A percentile compares a stretch with the other conserved stretches of the same genome.
phyloP scores from a whole-genome alignment of 139 green algal genomes.

The Chlamydomonas sp. region DNA sequence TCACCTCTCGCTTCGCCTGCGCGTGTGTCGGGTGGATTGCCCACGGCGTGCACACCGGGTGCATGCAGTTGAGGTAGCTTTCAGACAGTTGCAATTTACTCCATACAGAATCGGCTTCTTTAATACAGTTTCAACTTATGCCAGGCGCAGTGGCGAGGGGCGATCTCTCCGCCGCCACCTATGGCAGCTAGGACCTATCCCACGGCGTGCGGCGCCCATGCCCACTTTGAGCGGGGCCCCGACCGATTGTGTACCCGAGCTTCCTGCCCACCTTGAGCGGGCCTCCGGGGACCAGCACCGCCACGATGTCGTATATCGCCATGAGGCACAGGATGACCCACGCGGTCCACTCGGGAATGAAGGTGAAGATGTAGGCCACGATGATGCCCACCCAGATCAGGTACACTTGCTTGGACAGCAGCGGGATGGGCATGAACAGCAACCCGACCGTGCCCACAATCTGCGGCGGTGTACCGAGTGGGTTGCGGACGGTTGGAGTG shows the following conservation, averaged over 20 bases:
- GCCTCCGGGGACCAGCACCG: slow-evolving; percentile 91
- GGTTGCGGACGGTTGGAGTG: neutral
- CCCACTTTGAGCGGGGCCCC: slow-evolving; percentile 39
- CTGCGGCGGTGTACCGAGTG: slow-evolving; percentile 41
- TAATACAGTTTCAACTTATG: neutral
- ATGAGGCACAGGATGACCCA: slow-evolving; percentile 95
- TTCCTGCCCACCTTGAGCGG: slow-evolving; percentile 72
- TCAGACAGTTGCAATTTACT: too few relatives aligned
- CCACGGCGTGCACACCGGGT: too few relatives aligned
- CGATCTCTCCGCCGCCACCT: too few relatives aligned
- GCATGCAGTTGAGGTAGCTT: too few relatives aligned
- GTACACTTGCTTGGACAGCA: slow-evolving; percentile 93
- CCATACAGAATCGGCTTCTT: neutral
- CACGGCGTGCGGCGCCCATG: too few relatives aligned
- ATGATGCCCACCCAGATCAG: slow-evolving; percentile 86
- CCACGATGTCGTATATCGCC: slow-evolving; percentile 95
- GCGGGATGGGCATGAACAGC: slow-evolving; percentile 89
- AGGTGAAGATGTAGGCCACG: slow-evolving; percentile 95
- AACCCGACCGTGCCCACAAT: slow-evolving; percentile 83
- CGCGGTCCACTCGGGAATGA: slow-evolving; percentile 94
- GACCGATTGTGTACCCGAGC: neutral
- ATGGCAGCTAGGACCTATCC: too few relatives aligned
- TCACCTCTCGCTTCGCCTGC: too few relatives aligned
- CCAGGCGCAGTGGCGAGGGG: too few relatives aligned
- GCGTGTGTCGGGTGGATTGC: too few relatives aligned